Evolutionary conservation across 164 flowering plant species (phyloP).

Genomic region (Dillenia turbinata): DNA sequence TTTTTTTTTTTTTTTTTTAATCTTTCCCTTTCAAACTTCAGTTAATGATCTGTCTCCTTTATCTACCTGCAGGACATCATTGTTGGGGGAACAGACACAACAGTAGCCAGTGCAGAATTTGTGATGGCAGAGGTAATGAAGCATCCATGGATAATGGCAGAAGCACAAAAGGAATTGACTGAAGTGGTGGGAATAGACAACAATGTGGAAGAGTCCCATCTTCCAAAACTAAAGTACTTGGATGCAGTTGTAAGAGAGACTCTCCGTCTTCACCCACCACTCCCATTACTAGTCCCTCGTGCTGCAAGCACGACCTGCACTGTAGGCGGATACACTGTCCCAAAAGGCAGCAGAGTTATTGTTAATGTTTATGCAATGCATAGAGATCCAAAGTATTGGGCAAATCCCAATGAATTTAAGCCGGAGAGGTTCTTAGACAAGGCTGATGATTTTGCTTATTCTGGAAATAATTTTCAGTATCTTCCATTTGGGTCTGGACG

Average conservation of each 20-base stretch:
- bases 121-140: constrained; percentile 26
- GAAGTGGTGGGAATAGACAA: constrained; percentile 17
- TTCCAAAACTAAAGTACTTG: constrained; percentile 8
- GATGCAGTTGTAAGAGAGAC: constrained; percentile 12
- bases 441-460: neutral
- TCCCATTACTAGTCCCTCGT: constrained; percentile 4
- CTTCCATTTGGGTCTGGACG: constrained; percentile 59
- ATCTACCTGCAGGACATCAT: constrained; percentile 19
- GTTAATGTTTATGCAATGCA: constrained; percentile 8
- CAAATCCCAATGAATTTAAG: neutral
- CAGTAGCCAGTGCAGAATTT: constrained; percentile 24
- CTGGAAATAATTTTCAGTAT: constrained; percentile 18
- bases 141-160: constrained; percentile 14
- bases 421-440: constrained; percentile 11
- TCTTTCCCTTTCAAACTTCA: too few relatives aligned
- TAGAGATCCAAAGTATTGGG: constrained; percentile 3
- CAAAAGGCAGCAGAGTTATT: constrained; percentile 1
- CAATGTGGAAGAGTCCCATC: constrained; percentile 23
- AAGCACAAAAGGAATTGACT: constrained; percentile 23
- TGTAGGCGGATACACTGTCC: constrained; percentile 6
- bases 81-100: constrained; percentile 27
- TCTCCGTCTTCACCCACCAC: constrained; percentile 5
- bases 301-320: too few relatives aligned
- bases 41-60: too few relatives aligned
- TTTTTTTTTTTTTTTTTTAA: too few relatives aligned